Evolutionary conservation across 306 rosid species (phyloP).

Genomic region (Fagus sylvatica): DNA sequence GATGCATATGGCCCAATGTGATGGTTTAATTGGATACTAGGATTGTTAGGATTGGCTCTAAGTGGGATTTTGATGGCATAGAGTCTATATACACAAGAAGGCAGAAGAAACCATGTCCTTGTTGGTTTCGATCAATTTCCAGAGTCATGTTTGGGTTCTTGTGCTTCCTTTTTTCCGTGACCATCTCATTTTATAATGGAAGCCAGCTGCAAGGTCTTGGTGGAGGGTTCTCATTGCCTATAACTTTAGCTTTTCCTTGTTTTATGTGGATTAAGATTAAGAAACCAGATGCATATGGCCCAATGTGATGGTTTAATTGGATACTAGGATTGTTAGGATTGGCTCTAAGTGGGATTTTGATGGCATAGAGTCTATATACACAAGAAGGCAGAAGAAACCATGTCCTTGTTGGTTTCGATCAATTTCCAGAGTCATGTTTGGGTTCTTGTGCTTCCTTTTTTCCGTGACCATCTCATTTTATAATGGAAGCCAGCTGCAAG

Average conservation of each 20-base stretch:
- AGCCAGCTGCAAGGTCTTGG: conserved; percentile 38
- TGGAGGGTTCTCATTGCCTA: conserved; percentile 54
- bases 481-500: conserved; percentile 27
- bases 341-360: conserved; percentile 40
- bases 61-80: conserved; percentile 42
- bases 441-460: conserved; percentile 35
- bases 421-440: conserved; percentile 25
- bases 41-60: conserved; percentile 31
- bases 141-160: conserved; percentile 33
- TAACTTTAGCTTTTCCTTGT: conserved; percentile 51
- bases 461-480: conserved; percentile 44
- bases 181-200: conserved; percentile 41
- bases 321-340: conserved; percentile 36
- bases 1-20: conserved; percentile 24
- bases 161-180: conserved; percentile 39
- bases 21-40: conserved; percentile 43
- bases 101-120: conserved; percentile 42
- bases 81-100: conserved; percentile 43
- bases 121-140: conserved; percentile 42
- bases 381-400: conserved; percentile 38
- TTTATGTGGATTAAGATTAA: conserved; percentile 59
- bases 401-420: conserved; percentile 52
- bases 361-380: conserved; percentile 40
- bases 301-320: conserved; percentile 42
- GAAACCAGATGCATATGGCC: conserved; percentile 35